phyloP scores from a whole-genome alignment of 345 rosid species.

The Passiflora organensis region DNA sequence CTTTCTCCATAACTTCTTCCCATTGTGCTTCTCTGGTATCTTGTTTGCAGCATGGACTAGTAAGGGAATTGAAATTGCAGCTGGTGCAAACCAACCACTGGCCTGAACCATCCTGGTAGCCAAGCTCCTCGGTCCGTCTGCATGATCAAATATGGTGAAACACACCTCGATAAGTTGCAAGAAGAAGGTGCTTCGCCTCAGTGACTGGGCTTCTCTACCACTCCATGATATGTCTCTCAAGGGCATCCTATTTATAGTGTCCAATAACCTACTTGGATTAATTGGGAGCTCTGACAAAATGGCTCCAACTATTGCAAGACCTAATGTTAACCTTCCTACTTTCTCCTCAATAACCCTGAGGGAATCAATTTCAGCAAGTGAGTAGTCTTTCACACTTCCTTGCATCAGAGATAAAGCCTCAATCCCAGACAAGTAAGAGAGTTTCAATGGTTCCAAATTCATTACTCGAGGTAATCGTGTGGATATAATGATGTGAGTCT shows the following conservation, averaged over 20 bases:
- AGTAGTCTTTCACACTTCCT: slow-evolving; percentile 56
- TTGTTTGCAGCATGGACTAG: slow-evolving; percentile 71
- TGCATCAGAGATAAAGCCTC: slow-evolving; percentile 90
- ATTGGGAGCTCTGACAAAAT: slow-evolving; percentile 85
- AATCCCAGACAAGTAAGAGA: slow-evolving; percentile 70
- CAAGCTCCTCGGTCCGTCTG: slow-evolving; percentile 79
- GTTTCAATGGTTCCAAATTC: slow-evolving; percentile 83
- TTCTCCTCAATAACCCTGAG: slow-evolving; percentile 80
- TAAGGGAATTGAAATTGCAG: slow-evolving; percentile 61
- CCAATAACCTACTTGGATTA: slow-evolving; percentile 78
- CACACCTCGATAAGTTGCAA: slow-evolving; percentile 90
- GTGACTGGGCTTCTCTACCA: slow-evolving; percentile 40
- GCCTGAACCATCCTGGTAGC: slow-evolving; percentile 90
- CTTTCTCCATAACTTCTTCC: slow-evolving; percentile 52
- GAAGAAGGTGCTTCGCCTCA: slow-evolving; percentile 54
- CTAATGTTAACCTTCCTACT: slow-evolving; percentile 68
- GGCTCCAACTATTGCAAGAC: slow-evolving; percentile 76
- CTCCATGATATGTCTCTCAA: slow-evolving; percentile 57
- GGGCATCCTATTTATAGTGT: slow-evolving; percentile 84
- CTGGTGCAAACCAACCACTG: slow-evolving; percentile 92
- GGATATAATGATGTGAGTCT: slow-evolving; percentile 81
- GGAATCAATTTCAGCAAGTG: slow-evolving; percentile 59
- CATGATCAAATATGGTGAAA: slow-evolving; percentile 91
- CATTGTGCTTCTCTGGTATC: slow-evolving; percentile 62
- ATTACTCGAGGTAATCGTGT: slow-evolving; percentile 63